Conservation (phyloP, 441 rosid species). For the Gossypium lobatum region DNA sequence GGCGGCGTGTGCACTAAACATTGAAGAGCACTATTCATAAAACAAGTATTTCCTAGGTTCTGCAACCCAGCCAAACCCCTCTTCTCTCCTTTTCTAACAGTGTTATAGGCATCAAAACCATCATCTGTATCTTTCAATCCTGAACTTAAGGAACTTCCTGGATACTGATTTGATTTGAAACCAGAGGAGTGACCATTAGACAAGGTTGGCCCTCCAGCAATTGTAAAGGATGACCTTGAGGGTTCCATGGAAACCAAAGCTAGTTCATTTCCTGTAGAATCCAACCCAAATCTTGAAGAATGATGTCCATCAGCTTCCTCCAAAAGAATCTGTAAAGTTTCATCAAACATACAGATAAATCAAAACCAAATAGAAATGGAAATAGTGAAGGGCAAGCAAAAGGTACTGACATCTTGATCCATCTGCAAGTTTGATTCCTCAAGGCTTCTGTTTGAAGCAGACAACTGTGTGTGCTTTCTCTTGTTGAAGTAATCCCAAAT, state of each 20-base stretch:
- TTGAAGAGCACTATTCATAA: conserved; percentile 65
- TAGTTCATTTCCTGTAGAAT: conserved; percentile 46
- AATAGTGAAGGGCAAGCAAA: neutral
- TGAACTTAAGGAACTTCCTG: conserved; percentile 34
- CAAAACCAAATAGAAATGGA: neutral
- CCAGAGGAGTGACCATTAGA: conserved; percentile 47
- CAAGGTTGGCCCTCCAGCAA: conserved; percentile 42
- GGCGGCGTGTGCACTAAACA: conserved; percentile 64
- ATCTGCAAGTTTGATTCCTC: conserved; percentile 61
- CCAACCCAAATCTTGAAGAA: conserved; percentile 37
- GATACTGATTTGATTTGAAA: conserved; percentile 29
- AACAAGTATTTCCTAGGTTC: conserved; percentile 67
- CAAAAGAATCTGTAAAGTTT: conserved; percentile 43
- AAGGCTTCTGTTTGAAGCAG: conserved; percentile 35
- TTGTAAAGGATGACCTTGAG: conserved; percentile 42
- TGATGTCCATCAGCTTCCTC: conserved; percentile 38
- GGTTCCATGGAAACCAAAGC: conserved; percentile 72
- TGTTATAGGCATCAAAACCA: conserved; percentile 27
- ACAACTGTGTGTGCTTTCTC: conserved; percentile 34
- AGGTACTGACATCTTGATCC: conserved; percentile 67
- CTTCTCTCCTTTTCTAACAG: conserved; percentile 40
- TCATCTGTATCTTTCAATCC: conserved; percentile 30
- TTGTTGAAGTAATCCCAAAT: conserved; percentile 69
- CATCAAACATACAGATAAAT: conserved; percentile 2
- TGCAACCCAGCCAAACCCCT: conserved; percentile 63